These are phyloP conservation scores for Daldinia bambusicola DNA, from an alignment of 495 filamentous ascomycete species.

Conservation along the genomic window DNA sequence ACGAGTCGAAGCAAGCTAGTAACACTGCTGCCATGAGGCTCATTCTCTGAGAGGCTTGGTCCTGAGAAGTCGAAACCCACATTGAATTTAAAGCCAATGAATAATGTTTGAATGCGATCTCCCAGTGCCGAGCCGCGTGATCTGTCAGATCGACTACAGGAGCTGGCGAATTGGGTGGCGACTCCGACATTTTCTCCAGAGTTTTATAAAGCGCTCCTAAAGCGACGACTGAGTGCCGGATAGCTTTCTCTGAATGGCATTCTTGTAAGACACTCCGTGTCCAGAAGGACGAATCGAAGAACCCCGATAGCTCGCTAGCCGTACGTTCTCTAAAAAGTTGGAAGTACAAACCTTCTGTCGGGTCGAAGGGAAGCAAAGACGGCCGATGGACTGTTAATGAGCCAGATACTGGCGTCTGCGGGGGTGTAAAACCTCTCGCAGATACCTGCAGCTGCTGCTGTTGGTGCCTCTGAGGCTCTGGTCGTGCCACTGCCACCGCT, in stretches of 20 bases:
- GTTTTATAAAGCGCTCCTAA: slow-evolving; percentile 72
- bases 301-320: slow-evolving; percentile 67
- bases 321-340: slow-evolving; percentile 68
- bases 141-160: slow-evolving; percentile 47
- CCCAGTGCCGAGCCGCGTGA: slow-evolving; percentile 54
- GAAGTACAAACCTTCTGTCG: slow-evolving; percentile 65
- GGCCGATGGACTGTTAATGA: slow-evolving; percentile 47
- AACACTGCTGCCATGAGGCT: slow-evolving; percentile 61
- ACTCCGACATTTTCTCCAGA: slow-evolving; percentile 62
- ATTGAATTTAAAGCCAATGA: slow-evolving; percentile 55
- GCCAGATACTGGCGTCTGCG: slow-evolving; percentile 47
- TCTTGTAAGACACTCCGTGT: slow-evolving; percentile 66
- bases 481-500: background rate
- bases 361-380: slow-evolving; percentile 52
- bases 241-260: slow-evolving; percentile 67
- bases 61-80: slow-evolving; percentile 44
- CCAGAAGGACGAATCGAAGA: slow-evolving; percentile 73
- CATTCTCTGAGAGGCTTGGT: slow-evolving; percentile 53
- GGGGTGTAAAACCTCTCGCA: slow-evolving; percentile 42
- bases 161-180: slow-evolving; percentile 56
- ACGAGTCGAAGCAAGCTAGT: slow-evolving; percentile 62
- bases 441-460: background rate
- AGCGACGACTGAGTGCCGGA: slow-evolving; percentile 73
- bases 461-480: slow-evolving; percentile 5
- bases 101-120: slow-evolving; percentile 58